phyloP scores from a whole-genome alignment of 2,329 filamentous ascomycete species.

The Aspergillus proliferans region DNA sequence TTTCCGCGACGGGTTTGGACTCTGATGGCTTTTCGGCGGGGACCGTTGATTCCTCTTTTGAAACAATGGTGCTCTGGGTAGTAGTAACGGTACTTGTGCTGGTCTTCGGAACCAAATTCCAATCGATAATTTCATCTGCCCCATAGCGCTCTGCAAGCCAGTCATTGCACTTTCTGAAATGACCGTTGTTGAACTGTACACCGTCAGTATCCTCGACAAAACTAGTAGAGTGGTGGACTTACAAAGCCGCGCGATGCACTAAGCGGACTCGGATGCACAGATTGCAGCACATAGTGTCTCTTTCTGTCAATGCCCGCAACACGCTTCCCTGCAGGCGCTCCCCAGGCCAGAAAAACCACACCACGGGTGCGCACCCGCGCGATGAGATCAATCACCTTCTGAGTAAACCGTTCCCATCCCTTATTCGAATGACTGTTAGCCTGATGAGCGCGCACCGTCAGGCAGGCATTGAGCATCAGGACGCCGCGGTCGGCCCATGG shows the following conservation, averaged over 20 bases:
- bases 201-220: background rate
- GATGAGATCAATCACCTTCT: constrained; percentile 82
- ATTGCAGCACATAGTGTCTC: constrained; percentile 75
- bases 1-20: constrained; percentile 2
- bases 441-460: constrained; percentile 86
- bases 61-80: constrained; percentile 11
- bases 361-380: constrained; percentile 68
- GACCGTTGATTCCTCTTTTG: constrained; percentile 18
- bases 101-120: constrained; percentile 54
- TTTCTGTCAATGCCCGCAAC: constrained; percentile 66
- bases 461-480: constrained; percentile 85
- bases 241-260: constrained; percentile 75
- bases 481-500: constrained; percentile 94
- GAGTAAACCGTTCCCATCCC: constrained; percentile 91
- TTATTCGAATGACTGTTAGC: constrained; percentile 78
- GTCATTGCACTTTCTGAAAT: constrained; percentile 45
- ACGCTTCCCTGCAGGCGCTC: constrained; percentile 72
- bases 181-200: constrained; percentile 37
- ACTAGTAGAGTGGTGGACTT: constrained; percentile 27
- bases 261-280: constrained; percentile 88
- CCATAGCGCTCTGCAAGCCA: constrained; percentile 80
- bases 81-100: constrained; percentile 7
- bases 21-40: constrained; percentile 6
- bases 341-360: constrained; percentile 95
- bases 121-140: constrained; percentile 73